Conservation (phyloP, 257 asterid genomes). For the Coffea eugenioides region DNA sequence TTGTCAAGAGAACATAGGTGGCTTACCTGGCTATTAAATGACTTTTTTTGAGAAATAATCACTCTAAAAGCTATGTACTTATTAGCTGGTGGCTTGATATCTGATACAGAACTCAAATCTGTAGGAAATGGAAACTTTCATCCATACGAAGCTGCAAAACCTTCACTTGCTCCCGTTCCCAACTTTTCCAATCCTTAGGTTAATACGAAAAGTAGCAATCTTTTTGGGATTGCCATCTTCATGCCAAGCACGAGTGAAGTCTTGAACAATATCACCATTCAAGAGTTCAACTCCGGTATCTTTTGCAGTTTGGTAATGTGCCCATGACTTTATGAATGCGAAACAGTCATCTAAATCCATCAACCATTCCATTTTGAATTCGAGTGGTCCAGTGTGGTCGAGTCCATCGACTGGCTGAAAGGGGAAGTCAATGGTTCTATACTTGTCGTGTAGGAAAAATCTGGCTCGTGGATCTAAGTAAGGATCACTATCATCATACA, state of each 20-base stretch:
- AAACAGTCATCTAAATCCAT: slow-evolving; percentile 61
- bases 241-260: slow-evolving; percentile 55
- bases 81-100: neutral
- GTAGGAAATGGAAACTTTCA: neutral
- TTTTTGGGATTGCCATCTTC: slow-evolving; percentile 47
- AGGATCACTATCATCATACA: slow-evolving; percentile 30
- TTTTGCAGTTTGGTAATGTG: slow-evolving; percentile 71
- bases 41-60: neutral
- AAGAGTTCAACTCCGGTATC: slow-evolving; percentile 64
- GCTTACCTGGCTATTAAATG: neutral
- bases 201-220: slow-evolving; percentile 51
- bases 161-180: slow-evolving; percentile 30
- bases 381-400: slow-evolving; percentile 56
- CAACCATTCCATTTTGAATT: slow-evolving; percentile 46
- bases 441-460: slow-evolving; percentile 42
- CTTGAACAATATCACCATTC: slow-evolving; percentile 41
- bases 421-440: slow-evolving; percentile 61
- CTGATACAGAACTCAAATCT: neutral
- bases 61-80: neutral
- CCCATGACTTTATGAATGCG: slow-evolving; percentile 62
- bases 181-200: slow-evolving; percentile 70
- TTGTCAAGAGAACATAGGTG: neutral
- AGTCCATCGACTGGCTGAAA: slow-evolving; percentile 64
- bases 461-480: slow-evolving; percentile 40
- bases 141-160: neutral